phyloP scores from a whole-genome alignment of 352 stramenopile genomes.

The Thalassiosira oceanica region DNA sequence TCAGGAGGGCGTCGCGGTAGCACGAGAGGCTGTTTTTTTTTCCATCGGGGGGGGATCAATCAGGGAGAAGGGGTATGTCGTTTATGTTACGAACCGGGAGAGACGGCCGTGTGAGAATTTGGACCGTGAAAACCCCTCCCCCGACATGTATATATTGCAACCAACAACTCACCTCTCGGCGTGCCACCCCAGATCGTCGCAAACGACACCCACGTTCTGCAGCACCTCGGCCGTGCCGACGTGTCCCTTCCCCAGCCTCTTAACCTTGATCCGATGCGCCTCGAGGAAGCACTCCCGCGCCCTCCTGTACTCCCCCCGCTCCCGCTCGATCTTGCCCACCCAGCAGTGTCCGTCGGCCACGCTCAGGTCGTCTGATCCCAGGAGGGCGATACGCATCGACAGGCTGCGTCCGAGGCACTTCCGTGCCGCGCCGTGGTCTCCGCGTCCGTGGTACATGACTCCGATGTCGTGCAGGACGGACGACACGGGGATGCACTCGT shows the following conservation, averaged over 20 bases:
- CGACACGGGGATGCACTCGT: constrained; percentile 27
- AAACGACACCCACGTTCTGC: constrained; percentile 54
- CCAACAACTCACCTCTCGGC: constrained; percentile 37
- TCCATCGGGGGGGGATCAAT: too few species aligned
- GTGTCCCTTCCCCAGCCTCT: constrained; percentile 36
- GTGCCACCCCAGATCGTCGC: constrained; percentile 39
- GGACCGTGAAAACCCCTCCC: too few species aligned
- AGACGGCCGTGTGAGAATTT: too few species aligned
- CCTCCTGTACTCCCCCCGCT: constrained; percentile 25
- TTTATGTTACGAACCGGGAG: too few species aligned
- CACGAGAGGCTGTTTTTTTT: constrained; percentile 28
- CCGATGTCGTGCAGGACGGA: constrained; percentile 53
- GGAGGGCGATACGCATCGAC: constrained; percentile 17
- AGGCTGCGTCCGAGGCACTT: constrained; percentile 49
- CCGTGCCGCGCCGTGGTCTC: constrained; percentile 29
- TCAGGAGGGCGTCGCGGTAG: constrained; percentile 45
- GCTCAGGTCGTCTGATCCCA: constrained; percentile 31
- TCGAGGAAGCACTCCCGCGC: constrained; percentile 37
- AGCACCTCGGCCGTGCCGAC: constrained; percentile 38
- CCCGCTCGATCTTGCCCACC: constrained; percentile 53
- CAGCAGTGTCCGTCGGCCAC: constrained; percentile 50
- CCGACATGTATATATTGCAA: too few species aligned
- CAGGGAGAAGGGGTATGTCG: too few species aligned
- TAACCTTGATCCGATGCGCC: constrained; percentile 41
- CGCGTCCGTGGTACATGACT: constrained; percentile 41